Evolutionary conservation across 768 basidiomycete species (phyloP), one percentile per base, ranked within the genome.

Genomic region (Phylloporus rhodoxanthus): DNA sequence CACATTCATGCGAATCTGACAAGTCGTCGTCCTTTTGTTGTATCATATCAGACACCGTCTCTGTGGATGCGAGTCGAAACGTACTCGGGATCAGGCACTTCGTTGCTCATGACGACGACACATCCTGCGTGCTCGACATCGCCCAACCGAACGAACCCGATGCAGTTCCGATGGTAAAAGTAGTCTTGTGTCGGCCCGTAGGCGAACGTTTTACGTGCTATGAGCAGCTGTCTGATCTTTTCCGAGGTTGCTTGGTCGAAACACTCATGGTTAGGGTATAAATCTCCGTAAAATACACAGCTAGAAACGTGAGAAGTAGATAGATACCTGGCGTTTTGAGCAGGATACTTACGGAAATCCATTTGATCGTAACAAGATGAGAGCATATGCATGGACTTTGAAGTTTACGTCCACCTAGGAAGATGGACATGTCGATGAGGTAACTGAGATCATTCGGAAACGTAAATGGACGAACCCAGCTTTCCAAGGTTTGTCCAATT

Each of bases 251-350:
- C 61, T 52, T 74, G 74, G 53, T 82, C 74, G 60, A 80, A 87
- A 53, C 83, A 81, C 63, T 85, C 84, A 36, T 68, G 56, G 57
- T 87, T 85, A 0, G 81, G 84, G 58, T 87, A 89, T 14, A 91
- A 59, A 64, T 91, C 89, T 6, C 87, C 89, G 53, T 90, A 91
- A 65, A 91, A 92, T n/a, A 90, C 80, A 57, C 89, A 92, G 34
- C 89, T 91, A 46, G 26, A 50, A 30, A 28, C 1, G 15, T 50
- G 4, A 39, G 7, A 36, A 23, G 23, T 26, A 30, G 38, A 37
- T 26, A 42, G 23, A 37, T 30, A 34, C 19, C 26, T 38, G 36
- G 41, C 2, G 9, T 48, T 50, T n/a, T 20, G 15, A 36, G 19
- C 9, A 43, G 46, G 15, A 42, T 4, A 29, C 87, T 64, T 59